Evolutionary conservation across 2,329 filamentous ascomycete species (phyloP).

Genomic region (Penicillium sp.): DNA sequence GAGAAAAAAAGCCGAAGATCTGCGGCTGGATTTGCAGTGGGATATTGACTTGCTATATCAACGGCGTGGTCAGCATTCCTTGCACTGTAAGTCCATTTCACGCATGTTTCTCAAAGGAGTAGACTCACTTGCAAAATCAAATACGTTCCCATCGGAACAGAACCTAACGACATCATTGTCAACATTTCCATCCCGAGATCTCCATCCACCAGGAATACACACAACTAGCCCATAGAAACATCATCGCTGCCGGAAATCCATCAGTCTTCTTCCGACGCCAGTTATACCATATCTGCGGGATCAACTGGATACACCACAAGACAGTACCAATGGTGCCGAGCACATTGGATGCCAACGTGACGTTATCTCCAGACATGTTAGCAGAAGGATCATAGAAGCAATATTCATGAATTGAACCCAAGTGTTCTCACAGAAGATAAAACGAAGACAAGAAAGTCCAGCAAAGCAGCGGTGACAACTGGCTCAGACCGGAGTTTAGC

Average conservation of each 20-base stretch:
- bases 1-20: constrained; percentile 48
- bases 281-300: constrained; percentile 57
- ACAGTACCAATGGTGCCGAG: constrained; percentile 42
- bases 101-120: background rate
- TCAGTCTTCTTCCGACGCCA: constrained; percentile 59
- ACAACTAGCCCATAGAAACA: constrained; percentile 61
- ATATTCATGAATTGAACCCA: too few relatives aligned
- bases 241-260: constrained; percentile 57
- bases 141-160: constrained; percentile 51
- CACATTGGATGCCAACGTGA: constrained; percentile 36
- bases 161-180: constrained; percentile 23
- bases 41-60: constrained; percentile 50
- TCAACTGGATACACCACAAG: constrained; percentile 40
- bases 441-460: background rate
- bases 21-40: constrained; percentile 54
- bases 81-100: background rate
- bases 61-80: background rate
- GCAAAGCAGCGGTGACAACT: background rate
- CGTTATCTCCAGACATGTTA: constrained; percentile 13
- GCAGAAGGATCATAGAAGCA: too few relatives aligned
- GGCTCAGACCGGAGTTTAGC: background rate
- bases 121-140: constrained; percentile 46
- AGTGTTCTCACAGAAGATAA: background rate
- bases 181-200: background rate
- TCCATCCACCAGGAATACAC: constrained; percentile 11